These are phyloP conservation scores for Orbilia ellipsospora DNA, from an alignment of 2,329 filamentous ascomycete genomes.

Conservation along the genomic window DNA sequence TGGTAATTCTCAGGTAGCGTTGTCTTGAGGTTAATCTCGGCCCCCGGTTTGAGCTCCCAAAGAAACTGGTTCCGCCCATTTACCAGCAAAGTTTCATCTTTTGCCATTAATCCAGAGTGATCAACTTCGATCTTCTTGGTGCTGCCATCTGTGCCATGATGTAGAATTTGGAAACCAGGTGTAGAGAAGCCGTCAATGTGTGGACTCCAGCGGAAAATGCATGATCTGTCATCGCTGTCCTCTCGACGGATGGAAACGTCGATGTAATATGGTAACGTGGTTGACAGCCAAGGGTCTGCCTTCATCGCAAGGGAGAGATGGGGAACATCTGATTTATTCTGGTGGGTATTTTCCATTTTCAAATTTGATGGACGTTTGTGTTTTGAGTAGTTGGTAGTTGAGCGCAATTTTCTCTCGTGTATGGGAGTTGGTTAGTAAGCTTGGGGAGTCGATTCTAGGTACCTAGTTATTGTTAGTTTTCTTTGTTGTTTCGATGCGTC, in stretches of 20 bases:
- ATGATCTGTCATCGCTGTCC: slow-evolving; percentile 5
- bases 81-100: slow-evolving; percentile 6
- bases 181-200: slow-evolving; percentile 5
- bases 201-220: slow-evolving; percentile 5
- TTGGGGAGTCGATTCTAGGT: slow-evolving; percentile 4
- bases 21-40: slow-evolving; percentile 5
- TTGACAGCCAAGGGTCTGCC: slow-evolving; percentile 4
- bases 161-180: slow-evolving; percentile 6
- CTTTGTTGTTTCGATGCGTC: slow-evolving; percentile 5
- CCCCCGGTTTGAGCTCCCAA: slow-evolving; percentile 1
- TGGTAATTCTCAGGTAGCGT: slow-evolving; percentile 5
- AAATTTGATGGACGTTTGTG: slow-evolving; percentile 4
- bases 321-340: slow-evolving; percentile 6
- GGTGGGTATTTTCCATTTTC: slow-evolving; percentile 3
- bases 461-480: slow-evolving; percentile 7
- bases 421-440: slow-evolving; percentile 5
- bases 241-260: slow-evolving; percentile 2
- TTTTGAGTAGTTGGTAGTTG: slow-evolving; percentile 2
- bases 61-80: slow-evolving; percentile 3
- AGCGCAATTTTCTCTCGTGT: slow-evolving; percentile 5
- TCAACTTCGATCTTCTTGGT: slow-evolving; percentile 6
- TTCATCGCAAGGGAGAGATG: slow-evolving; percentile 4
- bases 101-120: slow-evolving; percentile 1
- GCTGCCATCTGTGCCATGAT: slow-evolving; percentile 5
- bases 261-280: slow-evolving; percentile 1